Evolutionary conservation across 805 yeast genomes (phyloP), one percentile per base, ranked within the genome.

Genomic region (Candida sithepensis): DNA sequence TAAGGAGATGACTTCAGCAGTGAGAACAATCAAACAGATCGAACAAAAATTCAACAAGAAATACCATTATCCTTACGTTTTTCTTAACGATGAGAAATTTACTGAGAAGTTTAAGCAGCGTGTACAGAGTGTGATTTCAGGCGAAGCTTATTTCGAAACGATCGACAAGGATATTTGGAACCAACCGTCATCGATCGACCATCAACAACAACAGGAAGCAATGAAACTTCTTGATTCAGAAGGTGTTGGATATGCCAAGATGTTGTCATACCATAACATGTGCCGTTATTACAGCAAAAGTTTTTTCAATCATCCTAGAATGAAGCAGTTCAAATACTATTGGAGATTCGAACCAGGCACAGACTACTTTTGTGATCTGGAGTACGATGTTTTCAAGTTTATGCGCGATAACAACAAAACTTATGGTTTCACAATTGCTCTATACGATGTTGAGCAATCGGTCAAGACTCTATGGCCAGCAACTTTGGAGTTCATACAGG

Each of bases 311-410:
- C 78, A 84, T 51, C 86, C 86, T 12, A 74, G 78, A 47, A 62
- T 88, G 60, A 68, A 73, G 49, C 71, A 85, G 49, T 84, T 74
- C 66, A 75, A 72, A 55, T 88, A 83, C 66, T 85, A 84, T 60
- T 88, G 95, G 96, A 71, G 96, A 51, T 71, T 88, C 42, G 96
- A 88, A 65, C 96, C 96, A 7, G 69, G 69, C 32, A 87, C 88
- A 1, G 71, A 74, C 23, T 86, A 83, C 59, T 85, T 71, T 59
- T 81, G 88, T 58, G 79, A 82, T 45, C 66, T 88, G 39, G 78
- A 85, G 46, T 88, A 88, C 60, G 96, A 88, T 56, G 82, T 86
- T 10, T 86, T 86, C 71, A 81, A 79, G 57, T 85, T 83, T 63
- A 75, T 86, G 84, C 79, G 78, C 50, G 78, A 73, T 23, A 81